A percentile compares a stretch with the other conserved stretches of the same genome.
These are phyloP conservation scores for Rutstroemia sp. DNA, from an alignment of 2,329 filamentous ascomycete species.

Conservation along the genomic window DNA sequence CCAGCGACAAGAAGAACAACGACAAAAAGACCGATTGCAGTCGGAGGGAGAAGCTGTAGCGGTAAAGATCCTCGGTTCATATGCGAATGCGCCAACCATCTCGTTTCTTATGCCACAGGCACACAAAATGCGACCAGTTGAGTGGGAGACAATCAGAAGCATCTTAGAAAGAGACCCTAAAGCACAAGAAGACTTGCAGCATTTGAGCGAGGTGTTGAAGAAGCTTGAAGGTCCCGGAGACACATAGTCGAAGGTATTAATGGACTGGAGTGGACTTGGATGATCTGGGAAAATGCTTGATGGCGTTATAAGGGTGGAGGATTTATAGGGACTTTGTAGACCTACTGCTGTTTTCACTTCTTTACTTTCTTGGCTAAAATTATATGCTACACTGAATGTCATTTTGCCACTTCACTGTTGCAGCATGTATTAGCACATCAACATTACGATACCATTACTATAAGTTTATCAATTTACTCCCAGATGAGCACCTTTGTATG, in stretches of 20 bases:
- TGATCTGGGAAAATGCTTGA: neutral
- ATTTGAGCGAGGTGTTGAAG: constrained; percentile 49
- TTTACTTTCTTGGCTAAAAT: neutral
- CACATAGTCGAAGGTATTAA: too few relatives aligned
- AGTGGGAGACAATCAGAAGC: constrained; percentile 66
- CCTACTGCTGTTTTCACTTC: neutral
- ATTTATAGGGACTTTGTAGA: neutral
- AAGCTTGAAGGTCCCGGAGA: neutral
- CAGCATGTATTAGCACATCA: neutral
- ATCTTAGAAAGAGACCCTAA: constrained; percentile 28
- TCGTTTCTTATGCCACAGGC: constrained; percentile 63
- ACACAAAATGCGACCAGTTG: constrained; percentile 57
- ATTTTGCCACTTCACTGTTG: neutral
- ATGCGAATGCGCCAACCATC: constrained; percentile 57
- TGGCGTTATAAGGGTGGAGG: neutral
- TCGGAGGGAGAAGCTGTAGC: constrained; percentile 50
- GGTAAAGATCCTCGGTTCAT: constrained; percentile 52
- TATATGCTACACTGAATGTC: neutral
- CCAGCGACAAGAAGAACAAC: constrained; percentile 35
- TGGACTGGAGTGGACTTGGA: neutral
- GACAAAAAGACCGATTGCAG: constrained; percentile 29
- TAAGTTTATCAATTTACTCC: neutral
- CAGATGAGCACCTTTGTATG: neutral
- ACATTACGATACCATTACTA: neutral
- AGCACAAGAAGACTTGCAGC: constrained; percentile 34